These are phyloP conservation scores for Salix brachista DNA, from an alignment of 345 rosid genomes.

Conservation along the genomic window DNA sequence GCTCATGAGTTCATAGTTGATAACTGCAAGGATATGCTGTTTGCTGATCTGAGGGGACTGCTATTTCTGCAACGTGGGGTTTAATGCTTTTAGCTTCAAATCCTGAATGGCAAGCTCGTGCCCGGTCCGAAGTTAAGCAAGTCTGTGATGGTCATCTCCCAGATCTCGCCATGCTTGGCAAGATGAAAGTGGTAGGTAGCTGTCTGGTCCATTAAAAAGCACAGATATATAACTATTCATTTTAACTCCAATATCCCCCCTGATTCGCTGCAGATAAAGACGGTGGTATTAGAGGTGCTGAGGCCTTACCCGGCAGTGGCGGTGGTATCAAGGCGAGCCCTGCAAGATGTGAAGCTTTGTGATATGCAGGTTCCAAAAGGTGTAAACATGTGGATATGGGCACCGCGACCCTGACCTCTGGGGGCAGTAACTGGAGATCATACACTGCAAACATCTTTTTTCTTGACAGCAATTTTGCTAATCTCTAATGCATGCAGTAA, in stretches of 20 bases:
- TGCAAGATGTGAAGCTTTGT: conserved; percentile 10
- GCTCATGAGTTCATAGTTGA: conserved; percentile 15
- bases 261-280: neutral
- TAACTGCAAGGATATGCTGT: conserved; percentile 19
- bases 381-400: conserved; percentile 1
- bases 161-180: neutral
- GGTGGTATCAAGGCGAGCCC: neutral
- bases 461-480: neutral
- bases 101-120: conserved; percentile 7
- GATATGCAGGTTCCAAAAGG: conserved; percentile 6
- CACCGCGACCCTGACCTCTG: conserved; percentile 10
- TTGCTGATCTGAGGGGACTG: conserved; percentile 8
- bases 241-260: too few relatives aligned
- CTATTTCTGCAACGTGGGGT: conserved; percentile 7
- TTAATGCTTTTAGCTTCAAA: conserved; percentile 7
- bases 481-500: neutral
- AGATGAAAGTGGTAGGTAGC: conserved; percentile 1
- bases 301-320: too few relatives aligned
- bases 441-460: too few relatives aligned
- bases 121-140: conserved; percentile 3
- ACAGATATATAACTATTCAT: too few relatives aligned
- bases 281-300: too few relatives aligned
- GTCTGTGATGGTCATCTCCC: neutral
- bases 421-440: neutral
- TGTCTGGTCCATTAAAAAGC: neutral